A percentile compares a stretch with the other conserved stretches of the same genome.
Evolutionary conservation across 2,329 filamentous ascomycete species (phyloP).

Genomic region (Penicillium sp.): DNA sequence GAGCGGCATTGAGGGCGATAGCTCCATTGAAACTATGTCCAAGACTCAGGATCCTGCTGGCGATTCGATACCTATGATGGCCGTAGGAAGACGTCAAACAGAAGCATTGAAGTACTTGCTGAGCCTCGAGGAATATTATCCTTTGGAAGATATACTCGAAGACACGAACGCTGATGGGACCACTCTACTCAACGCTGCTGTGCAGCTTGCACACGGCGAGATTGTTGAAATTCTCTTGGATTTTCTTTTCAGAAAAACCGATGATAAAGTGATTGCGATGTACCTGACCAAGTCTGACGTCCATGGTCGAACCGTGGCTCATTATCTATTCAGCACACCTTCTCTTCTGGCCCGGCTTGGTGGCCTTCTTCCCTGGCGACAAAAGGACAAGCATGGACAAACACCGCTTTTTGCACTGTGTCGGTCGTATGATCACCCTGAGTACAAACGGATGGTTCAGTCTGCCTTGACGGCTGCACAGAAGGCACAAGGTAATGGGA

Average conservation of each 20-base stretch:
- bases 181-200: slow-evolving; percentile 82
- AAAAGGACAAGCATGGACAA: slow-evolving; percentile 93
- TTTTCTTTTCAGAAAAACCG: slow-evolving; percentile 62
- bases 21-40: slow-evolving; percentile 68
- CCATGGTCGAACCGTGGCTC: slow-evolving; percentile 85
- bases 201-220: slow-evolving; percentile 76
- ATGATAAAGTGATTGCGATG: slow-evolving; percentile 56
- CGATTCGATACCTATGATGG: slow-evolving; percentile 88
- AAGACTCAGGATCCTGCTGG: slow-evolving; percentile 64
- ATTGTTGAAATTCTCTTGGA: slow-evolving; percentile 74
- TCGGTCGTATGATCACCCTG: slow-evolving; percentile 87
- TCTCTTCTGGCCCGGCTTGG: slow-evolving; percentile 76
- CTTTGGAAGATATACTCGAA: slow-evolving; percentile 68
- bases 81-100: slow-evolving; percentile 69
- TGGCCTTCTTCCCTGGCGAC: slow-evolving; percentile 77
- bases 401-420: slow-evolving; percentile 96
- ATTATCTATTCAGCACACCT: slow-evolving; percentile 93
- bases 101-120: slow-evolving; percentile 78
- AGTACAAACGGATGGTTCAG: slow-evolving; percentile 86
- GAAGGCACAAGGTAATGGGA: slow-evolving; percentile 70
- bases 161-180: slow-evolving; percentile 90
- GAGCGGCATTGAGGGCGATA: slow-evolving; percentile 78
- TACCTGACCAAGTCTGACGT: slow-evolving; percentile 79
- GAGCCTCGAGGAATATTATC: slow-evolving; percentile 73
- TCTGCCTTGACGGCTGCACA: slow-evolving; percentile 75